Percentiles rank a stretch among this genome's conserved stretches.
Evolutionary conservation across 805 yeast species (phyloP).

Genomic region (Kuraishia borneana): DNA sequence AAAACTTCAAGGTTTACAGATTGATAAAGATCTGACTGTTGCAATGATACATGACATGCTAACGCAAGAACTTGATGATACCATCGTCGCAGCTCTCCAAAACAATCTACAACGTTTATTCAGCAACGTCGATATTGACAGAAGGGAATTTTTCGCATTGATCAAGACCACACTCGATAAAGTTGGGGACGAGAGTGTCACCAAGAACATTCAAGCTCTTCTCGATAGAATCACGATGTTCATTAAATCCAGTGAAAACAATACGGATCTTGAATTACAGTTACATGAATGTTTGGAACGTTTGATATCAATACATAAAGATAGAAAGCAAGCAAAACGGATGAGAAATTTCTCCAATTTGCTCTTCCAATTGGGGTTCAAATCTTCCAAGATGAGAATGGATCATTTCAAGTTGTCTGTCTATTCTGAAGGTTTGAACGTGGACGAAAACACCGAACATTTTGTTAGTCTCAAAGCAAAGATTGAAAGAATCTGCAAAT

Average conservation of each 20-base stretch:
- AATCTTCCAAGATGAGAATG: slow-evolving; percentile 6
- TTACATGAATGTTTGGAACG: neutral
- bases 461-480: slow-evolving; percentile 13
- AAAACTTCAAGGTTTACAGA: neutral
- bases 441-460: slow-evolving; percentile 2
- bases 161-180: neutral
- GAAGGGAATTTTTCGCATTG: neutral
- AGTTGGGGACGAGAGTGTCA: neutral
- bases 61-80: neutral
- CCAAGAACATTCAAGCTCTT: neutral
- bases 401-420: slow-evolving; percentile 16
- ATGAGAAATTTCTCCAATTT: slow-evolving; percentile 34
- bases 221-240: neutral
- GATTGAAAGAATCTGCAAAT: slow-evolving; percentile 21
- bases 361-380: slow-evolving; percentile 27
- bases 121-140: neutral
- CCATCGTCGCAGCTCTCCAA: no score
- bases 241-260: neutral
- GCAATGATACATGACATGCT: neutral
- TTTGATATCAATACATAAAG: neutral
- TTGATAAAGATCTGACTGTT: neutral
- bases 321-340: slow-evolving; percentile 17
- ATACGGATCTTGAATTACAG: neutral
- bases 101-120: neutral
- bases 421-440: slow-evolving; percentile 19